Evolutionary conservation across 306 rosid genomes (phyloP), one percentile per base, ranked within the genome.

Genomic region (Lathyrus sativus): DNA sequence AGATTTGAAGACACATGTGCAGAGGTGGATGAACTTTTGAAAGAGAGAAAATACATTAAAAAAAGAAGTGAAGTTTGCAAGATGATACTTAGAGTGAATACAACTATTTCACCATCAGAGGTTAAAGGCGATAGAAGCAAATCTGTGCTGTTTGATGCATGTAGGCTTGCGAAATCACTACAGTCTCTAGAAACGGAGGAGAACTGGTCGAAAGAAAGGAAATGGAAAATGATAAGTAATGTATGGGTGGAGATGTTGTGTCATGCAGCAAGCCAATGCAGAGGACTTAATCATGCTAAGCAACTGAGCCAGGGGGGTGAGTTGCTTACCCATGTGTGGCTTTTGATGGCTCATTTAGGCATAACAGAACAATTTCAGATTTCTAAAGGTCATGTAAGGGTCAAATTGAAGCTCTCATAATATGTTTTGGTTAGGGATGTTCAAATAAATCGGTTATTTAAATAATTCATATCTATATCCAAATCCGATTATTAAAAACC

Each of bases 311-410:
- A 38, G 2, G 67, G 67, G 6, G 67, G 67, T 5, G 67, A 62
- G 50, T 62, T 62, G 31, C 67, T 62, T 62, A 65, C 84, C 5
- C 81, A 71, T 70, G 74, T 75, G 3, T 80, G 78, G 78, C 78
- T 80, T 59, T 45, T 75, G 11, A 79, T 79, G 83, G 77, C 79
- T 4, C 79, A 74, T 57, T 51, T 79, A 9, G 83, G 79, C 12
- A 69, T 79, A 46, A 68, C 79, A 0, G 76, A 74, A 56, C 83
- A 79, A 9, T 70, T 79, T 18, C 79, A 79, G 29, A 79, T 79
- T 39, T 74, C 83, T 17, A 41, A 42, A 9, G 76, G 79, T 35
- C 76, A 70, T 4, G 69, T 28, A 17, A 79, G 79, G 60, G 70
- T 19, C 24, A 79, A 51, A 67, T 53, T 78, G 41, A 7, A 18